phyloP scores from a whole-genome alignment of 495 filamentous ascomycete genomes.

The Penicillium cosmopolitanum region DNA sequence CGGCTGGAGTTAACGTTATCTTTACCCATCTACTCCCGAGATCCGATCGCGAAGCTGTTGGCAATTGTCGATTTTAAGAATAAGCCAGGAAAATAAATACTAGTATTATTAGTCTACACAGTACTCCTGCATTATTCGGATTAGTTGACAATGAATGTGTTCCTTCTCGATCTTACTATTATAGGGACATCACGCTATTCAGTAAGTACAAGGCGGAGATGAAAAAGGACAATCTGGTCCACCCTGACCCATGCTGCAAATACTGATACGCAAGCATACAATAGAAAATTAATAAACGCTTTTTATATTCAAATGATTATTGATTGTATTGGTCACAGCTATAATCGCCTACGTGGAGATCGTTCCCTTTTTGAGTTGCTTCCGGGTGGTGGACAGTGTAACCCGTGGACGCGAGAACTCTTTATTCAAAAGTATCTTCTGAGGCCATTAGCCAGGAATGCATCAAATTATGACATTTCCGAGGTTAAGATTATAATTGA shows the following conservation, averaged over 20 bases:
- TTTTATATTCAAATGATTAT: too few relatives aligned
- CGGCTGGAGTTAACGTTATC: not conserved
- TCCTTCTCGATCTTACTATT: not conserved
- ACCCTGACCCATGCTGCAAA: not conserved
- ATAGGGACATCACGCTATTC: not conserved
- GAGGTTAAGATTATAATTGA: too few relatives aligned
- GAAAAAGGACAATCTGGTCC: not conserved
- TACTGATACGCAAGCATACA: not conserved
- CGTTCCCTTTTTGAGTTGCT: too few relatives aligned
- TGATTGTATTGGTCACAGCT: too few relatives aligned
- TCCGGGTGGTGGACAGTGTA: too few relatives aligned
- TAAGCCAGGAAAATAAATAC: not conserved
- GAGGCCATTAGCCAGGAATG: too few relatives aligned
- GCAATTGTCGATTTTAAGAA: not conserved
- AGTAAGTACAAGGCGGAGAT: not conserved
- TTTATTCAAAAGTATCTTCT: too few relatives aligned
- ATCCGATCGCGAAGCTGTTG: not conserved
- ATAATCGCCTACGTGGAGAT: too few relatives aligned
- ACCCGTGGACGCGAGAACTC: too few relatives aligned
- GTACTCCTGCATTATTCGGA: not conserved
- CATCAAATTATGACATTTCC: too few relatives aligned
- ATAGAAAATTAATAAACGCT: not conserved
- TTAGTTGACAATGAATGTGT: not conserved
- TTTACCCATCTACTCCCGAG: constrained; percentile 7
- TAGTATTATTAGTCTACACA: not conserved